phyloP scores from a whole-genome alignment of 225 moss, liverwort and hornwort genomes.

The Thuidium tamariscinum region DNA sequence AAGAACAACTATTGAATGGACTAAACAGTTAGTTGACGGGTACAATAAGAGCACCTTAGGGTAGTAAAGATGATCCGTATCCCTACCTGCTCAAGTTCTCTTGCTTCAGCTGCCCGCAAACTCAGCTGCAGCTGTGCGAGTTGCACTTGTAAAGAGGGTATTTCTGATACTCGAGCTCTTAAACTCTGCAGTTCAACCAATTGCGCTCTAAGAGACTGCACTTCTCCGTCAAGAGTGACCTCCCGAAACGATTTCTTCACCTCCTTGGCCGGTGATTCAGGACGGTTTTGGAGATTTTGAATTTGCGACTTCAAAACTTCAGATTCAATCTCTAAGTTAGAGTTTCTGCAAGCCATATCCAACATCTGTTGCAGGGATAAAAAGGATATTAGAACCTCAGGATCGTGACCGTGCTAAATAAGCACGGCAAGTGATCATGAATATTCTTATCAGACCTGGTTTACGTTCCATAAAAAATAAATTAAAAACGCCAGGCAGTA shows the following conservation, averaged over 20 bases:
- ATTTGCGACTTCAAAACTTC: conserved; percentile 3
- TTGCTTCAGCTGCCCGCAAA: conserved; percentile 21
- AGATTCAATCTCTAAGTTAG: background rate
- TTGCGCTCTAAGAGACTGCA: conserved; percentile 26
- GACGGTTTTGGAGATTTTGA: background rate
- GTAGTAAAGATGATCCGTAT: background rate
- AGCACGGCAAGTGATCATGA: background rate
- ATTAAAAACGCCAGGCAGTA: background rate
- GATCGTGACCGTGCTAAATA: background rate
- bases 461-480: background rate
- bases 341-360: background rate
- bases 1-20: background rate
- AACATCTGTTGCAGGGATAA: conserved; percentile 1
- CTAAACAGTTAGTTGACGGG: background rate
- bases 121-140: conserved; percentile 8
- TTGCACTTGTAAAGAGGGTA: conserved; percentile 9
- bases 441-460: background rate
- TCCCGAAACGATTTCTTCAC: conserved; percentile 39
- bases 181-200: conserved; percentile 10
- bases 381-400: background rate
- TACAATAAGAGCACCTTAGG: background rate
- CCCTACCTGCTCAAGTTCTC: conserved; percentile 28
- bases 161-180: conserved; percentile 13
- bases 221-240: conserved; percentile 35
- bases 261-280: conserved; percentile 1